phyloP scores from a whole-genome alignment of 2,329 filamentous ascomycete genomes.

The Geosmithia putterillii region DNA sequence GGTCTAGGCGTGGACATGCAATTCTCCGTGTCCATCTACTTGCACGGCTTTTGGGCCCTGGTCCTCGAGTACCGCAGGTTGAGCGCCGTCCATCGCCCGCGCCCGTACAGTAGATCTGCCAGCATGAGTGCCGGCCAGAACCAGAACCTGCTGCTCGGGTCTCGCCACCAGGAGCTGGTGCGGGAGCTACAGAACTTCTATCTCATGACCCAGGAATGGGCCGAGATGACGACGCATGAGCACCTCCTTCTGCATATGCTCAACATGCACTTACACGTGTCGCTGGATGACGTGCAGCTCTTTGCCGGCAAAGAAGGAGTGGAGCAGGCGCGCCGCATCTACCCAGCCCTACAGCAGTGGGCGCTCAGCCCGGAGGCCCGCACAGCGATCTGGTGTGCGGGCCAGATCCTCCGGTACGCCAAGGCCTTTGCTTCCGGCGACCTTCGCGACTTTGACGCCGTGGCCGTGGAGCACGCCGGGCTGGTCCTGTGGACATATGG shows the following conservation, averaged over 20 bases:
- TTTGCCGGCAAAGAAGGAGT: constrained; percentile 57
- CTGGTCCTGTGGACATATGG: constrained; percentile 60
- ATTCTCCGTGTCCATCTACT: constrained; percentile 44
- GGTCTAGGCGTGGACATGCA: constrained; percentile 41
- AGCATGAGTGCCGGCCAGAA: constrained; percentile 24
- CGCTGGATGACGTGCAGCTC: constrained; percentile 52
- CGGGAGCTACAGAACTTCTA: constrained; percentile 40
- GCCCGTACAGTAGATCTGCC: constrained; percentile 31
- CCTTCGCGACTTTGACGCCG: constrained; percentile 54
- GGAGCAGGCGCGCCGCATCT: constrained; percentile 49
- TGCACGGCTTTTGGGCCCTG: constrained; percentile 54
- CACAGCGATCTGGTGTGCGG: constrained; percentile 54
- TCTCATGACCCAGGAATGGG: constrained; percentile 26
- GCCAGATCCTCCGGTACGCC: constrained; percentile 51
- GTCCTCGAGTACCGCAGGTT: constrained; percentile 56
- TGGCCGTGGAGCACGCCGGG: constrained; percentile 56
- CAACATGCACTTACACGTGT: constrained; percentile 51
- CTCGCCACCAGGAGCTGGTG: constrained; percentile 50
- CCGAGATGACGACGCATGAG: constrained; percentile 31
- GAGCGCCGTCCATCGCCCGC: constrained; percentile 32
- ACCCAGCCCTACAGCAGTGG: constrained; percentile 48
- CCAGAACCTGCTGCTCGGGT: constrained; percentile 33
- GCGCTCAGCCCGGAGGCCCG: constrained; percentile 39
- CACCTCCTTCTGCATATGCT: constrained; percentile 39
- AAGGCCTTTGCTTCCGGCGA: constrained; percentile 37